A percentile compares a stretch with the other conserved stretches of the same genome.
phyloP scores from a whole-genome alignment of 139 green algal genomes.

The Desmodesmus armatus region DNA sequence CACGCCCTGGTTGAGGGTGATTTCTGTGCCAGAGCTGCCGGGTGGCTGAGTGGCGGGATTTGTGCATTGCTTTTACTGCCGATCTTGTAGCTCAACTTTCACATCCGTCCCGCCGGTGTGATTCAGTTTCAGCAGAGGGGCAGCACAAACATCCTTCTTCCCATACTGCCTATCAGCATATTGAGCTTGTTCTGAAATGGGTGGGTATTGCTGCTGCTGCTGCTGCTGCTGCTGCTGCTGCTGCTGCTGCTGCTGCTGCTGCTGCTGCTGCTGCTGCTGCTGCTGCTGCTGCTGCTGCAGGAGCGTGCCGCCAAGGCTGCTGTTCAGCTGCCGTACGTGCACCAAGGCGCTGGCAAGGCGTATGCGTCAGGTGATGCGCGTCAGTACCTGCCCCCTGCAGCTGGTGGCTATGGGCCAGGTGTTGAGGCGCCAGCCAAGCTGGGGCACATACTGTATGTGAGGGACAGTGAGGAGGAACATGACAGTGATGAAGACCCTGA shows the following conservation, averaged over 20 bases:
- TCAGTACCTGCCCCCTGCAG: slow-evolving; percentile 73
- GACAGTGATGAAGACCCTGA: slow-evolving; percentile 88
- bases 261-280: not conserved
- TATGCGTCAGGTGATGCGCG: slow-evolving; percentile 64
- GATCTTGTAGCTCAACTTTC: no score
- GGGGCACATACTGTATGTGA: slow-evolving; percentile 83
- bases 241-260: not conserved
- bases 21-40: no score
- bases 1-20: no score
- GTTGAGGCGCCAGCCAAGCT: slow-evolving; percentile 44
- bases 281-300: slow-evolving; percentile 28
- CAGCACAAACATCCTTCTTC: no score
- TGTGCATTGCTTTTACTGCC: no score
- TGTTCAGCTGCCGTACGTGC: slow-evolving; percentile 82
- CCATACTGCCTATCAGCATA: no score
- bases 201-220: no score
- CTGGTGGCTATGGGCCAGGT: slow-evolving; percentile 60
- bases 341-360: slow-evolving; percentile 59
- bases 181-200: no score
- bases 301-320: slow-evolving; percentile 58
- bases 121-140: no score
- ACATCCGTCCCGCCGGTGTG: no score
- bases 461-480: slow-evolving; percentile 77
- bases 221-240: no score
- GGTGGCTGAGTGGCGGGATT: no score